phyloP scores from a whole-genome alignment of 129 eudicot species.

The Pseudognaphalium luteoalbum region DNA sequence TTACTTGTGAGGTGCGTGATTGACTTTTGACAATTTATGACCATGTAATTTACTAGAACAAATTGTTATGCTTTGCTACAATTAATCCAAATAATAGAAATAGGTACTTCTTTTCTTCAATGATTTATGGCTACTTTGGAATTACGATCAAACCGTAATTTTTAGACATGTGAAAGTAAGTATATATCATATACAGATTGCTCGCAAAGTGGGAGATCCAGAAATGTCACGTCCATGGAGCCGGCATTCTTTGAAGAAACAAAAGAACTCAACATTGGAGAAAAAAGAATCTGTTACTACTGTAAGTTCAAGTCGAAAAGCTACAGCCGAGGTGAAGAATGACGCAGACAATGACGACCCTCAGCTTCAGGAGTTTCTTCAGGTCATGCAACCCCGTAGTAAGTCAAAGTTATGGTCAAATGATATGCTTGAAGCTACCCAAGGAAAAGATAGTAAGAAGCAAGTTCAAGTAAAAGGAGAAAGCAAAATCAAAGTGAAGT shows the following conservation, averaged over 20 bases:
- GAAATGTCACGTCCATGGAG: slow-evolving; percentile 93
- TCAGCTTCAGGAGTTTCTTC: slow-evolving; percentile 77
- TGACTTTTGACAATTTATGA: neutral
- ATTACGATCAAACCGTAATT: neutral
- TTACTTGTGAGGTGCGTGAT: slow-evolving; percentile 78
- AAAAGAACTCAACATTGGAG: slow-evolving; percentile 46
- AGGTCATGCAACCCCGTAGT: slow-evolving; percentile 81
- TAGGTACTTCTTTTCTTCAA: neutral
- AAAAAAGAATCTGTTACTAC: slow-evolving; percentile 36
- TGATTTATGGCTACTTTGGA: neutral
- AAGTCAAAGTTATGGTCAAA: slow-evolving; percentile 92
- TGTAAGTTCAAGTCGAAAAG: slow-evolving; percentile 20
- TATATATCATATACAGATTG: slow-evolving; percentile 51
- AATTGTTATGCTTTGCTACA: neutral
- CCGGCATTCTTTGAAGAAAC: slow-evolving; percentile 61
- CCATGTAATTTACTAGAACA: too few relatives aligned
- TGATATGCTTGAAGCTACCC: slow-evolving; percentile 61
- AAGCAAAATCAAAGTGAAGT: slow-evolving; percentile 24
- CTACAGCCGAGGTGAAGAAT: slow-evolving; percentile 27
- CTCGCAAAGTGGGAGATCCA: slow-evolving; percentile 80
- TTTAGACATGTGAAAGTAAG: neutral
- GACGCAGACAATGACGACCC: slow-evolving; percentile 53
- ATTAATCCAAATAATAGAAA: slow-evolving; percentile 4
- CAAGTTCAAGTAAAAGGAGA: slow-evolving; percentile 18
- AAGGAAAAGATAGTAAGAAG: slow-evolving; percentile 29